Percentiles rank a stretch among this genome's conserved stretches.
phyloP scores from a whole-genome alignment of 352 stramenopile genomes.

The Globisporangium apiculatum region DNA sequence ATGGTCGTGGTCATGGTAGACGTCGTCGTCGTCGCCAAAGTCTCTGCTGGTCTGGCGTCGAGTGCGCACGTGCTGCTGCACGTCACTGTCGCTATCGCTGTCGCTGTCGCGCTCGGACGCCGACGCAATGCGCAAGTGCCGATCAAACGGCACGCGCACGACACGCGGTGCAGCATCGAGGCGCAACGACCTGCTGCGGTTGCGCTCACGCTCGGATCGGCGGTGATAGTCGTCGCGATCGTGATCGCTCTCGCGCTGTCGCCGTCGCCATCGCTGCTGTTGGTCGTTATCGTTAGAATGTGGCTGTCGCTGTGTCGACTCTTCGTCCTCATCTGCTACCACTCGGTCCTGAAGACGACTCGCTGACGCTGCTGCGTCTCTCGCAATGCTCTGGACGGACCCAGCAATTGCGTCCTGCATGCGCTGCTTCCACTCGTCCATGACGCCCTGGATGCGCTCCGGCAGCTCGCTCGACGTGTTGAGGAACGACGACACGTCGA shows the following conservation, averaged over 20 bases:
- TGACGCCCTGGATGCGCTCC: constrained; percentile 47
- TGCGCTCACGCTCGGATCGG: no score
- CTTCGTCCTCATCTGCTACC: no score
- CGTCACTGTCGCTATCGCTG: neutral
- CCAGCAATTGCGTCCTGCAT: constrained; percentile 38
- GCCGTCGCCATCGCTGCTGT: no score
- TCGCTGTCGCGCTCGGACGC: neutral
- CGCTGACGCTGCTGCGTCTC: no score
- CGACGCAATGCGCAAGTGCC: constrained; percentile 6
- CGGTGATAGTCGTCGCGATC: no score
- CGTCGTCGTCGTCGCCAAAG: no score
- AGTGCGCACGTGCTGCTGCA: neutral
- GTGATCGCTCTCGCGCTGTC: neutral
- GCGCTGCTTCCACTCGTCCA: constrained; percentile 52
- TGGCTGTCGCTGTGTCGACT: no score
- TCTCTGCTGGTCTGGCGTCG: neutral
- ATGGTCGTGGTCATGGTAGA: no score
- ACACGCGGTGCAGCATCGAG: constrained; percentile 3
- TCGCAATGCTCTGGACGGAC: constrained; percentile 13
- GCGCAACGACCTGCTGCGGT: no score
- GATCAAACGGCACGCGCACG: constrained; percentile 8
- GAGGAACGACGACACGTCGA: constrained; percentile 44
- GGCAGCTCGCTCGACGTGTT: constrained; percentile 51
- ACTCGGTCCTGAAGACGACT: no score
- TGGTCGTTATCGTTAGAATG: neutral